phyloP scores from a whole-genome alignment of 768 basidiomycete genomes.

The Mycena amicta region DNA sequence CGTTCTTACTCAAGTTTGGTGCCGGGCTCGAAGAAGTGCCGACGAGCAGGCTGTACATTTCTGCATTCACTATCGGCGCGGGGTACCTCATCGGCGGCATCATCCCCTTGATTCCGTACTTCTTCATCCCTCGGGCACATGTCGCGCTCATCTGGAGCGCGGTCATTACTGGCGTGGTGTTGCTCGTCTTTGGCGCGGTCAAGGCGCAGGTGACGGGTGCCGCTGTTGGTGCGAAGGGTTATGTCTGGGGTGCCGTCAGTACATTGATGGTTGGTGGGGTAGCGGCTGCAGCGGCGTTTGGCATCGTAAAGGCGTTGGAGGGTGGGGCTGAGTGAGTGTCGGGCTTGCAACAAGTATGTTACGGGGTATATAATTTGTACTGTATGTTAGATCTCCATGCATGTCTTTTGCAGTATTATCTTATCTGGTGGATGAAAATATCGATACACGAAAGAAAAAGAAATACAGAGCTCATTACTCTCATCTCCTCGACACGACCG shows the following conservation, averaged over 20 bases:
- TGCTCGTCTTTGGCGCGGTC: conserved; percentile 89
- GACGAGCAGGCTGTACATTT: conserved; percentile 78
- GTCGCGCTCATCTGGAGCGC: conserved; percentile 73
- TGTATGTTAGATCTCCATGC: background rate
- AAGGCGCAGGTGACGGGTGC: conserved; percentile 90
- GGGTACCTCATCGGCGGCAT: conserved; percentile 93
- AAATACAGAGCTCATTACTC: background rate
- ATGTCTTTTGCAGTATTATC: background rate
- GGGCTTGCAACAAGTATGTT: background rate
- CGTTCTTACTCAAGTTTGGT: conserved; percentile 96
- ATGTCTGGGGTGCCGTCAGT: conserved; percentile 84
- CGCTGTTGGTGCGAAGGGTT: conserved; percentile 63
- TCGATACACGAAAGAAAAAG: background rate
- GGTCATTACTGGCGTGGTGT: conserved; percentile 79
- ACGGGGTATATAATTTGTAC: background rate
- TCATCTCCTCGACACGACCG: background rate
- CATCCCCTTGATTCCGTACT: conserved; percentile 91
- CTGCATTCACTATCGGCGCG: conserved; percentile 93
- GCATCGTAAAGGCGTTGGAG: conserved; percentile 52
- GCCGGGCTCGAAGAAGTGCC: conserved; percentile 94
- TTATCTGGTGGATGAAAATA: background rate
- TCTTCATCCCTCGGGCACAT: conserved; percentile 77
- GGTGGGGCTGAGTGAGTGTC: conserved; percentile 21
- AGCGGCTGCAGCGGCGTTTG: conserved; percentile 73
- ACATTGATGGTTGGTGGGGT: conserved; percentile 89